These are phyloP conservation scores for Penicillium brasilianum DNA, from an alignment of 2,329 filamentous ascomycete species.

Conservation along the genomic window DNA sequence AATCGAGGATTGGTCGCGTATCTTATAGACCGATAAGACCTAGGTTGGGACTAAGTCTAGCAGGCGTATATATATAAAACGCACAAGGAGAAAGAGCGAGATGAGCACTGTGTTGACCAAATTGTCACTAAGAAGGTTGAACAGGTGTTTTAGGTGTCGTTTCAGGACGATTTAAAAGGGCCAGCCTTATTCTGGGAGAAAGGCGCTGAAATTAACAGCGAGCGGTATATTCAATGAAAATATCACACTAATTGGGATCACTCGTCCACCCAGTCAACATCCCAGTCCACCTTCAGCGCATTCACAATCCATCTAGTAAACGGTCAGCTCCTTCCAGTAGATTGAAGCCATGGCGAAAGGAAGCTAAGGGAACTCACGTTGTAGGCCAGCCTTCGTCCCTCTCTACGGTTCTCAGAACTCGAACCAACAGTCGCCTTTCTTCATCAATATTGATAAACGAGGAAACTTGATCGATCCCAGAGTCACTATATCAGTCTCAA, in stretches of 20 bases:
- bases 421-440: conserved; percentile 2
- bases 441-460: conserved; percentile 1
- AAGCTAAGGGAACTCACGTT: neutral
- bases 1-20: too few species aligned
- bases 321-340: neutral
- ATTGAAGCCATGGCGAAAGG: neutral
- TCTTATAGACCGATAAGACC: too few species aligned
- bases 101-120: too few species aligned
- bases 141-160: too few species aligned
- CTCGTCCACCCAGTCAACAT: conserved; percentile 2
- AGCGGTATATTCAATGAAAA: too few species aligned
- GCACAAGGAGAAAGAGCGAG: too few species aligned
- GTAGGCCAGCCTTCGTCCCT: neutral
- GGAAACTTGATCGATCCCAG: conserved; percentile 1
- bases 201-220: too few species aligned
- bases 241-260: neutral
- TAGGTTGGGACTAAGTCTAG: too few species aligned
- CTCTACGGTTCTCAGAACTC: neutral
- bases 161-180: too few species aligned
- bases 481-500: neutral
- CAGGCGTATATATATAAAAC: too few species aligned
- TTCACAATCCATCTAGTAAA: neutral
- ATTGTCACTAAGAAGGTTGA: too few species aligned
- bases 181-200: too few species aligned
- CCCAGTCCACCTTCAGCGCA: neutral